Percentiles rank a stretch among this genome's conserved stretches.
Conservation (phyloP, 805 yeast genomes). For the Lipomyces chichibuensis region DNA sequence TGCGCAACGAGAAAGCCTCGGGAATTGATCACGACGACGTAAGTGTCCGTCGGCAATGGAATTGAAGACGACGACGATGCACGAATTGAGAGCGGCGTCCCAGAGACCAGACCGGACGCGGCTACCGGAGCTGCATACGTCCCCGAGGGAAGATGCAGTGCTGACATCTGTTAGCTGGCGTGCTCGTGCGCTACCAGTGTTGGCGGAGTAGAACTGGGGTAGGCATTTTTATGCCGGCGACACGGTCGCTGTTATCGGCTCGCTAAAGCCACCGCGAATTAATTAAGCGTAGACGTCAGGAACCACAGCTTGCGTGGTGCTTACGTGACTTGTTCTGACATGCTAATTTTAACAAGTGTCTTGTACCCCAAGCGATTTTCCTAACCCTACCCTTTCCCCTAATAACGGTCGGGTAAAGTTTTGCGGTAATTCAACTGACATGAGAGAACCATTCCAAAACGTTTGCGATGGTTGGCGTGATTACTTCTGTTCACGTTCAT, state of each 20-base stretch:
- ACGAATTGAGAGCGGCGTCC: neutral
- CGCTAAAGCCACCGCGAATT: neutral
- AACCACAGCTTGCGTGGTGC: no score
- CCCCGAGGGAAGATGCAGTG: slow-evolving; percentile 4
- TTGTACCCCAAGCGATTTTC: no score
- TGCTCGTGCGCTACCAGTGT: neutral
- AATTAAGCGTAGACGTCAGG: neutral
- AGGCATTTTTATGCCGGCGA: neutral
- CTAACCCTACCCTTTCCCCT: no score
- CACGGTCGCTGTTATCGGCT: neutral
- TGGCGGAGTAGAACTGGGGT: neutral
- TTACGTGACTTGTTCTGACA: no score
- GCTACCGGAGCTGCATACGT: slow-evolving; percentile 1
- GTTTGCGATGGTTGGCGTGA: no score
- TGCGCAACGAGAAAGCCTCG: slow-evolving; percentile 13
- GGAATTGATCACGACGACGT: slow-evolving; percentile 18
- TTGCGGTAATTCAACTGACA: no score
- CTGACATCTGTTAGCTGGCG: slow-evolving; percentile 2
- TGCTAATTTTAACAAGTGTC: no score
- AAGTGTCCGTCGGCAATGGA: neutral
- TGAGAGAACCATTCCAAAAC: no score
- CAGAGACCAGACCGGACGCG: neutral
- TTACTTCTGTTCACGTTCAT: no score
- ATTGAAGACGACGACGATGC: neutral
- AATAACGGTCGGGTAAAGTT: no score